Evolutionary conservation across 805 yeast genomes (phyloP).

Genomic region (Tetrapisispora phaffii): DNA sequence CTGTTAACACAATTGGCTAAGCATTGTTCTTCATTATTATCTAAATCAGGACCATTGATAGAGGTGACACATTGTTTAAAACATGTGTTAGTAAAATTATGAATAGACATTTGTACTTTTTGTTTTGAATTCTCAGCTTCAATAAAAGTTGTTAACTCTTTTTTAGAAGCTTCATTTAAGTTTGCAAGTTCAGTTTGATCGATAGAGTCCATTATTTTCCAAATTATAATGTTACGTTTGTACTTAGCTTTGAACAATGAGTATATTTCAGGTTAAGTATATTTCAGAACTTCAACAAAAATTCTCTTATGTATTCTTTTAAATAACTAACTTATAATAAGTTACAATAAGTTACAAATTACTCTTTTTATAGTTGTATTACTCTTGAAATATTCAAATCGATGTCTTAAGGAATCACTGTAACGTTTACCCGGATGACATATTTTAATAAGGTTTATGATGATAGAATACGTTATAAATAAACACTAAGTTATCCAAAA

Average conservation of each 20-base stretch:
- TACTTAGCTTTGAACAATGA: no score
- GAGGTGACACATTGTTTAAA: conserved; percentile 70
- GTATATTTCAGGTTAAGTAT: no score
- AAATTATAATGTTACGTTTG: no score
- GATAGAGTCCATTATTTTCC: conserved; percentile 29
- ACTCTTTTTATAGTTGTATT: no score
- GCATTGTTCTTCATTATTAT: conserved; percentile 57
- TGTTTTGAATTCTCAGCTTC: conserved; percentile 80
- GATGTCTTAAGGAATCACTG: background rate
- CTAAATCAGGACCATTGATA: conserved; percentile 40
- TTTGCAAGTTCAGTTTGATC: conserved; percentile 34
- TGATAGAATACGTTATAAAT: no score
- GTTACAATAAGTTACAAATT: no score
- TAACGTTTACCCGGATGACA: background rate
- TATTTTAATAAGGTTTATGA: no score
- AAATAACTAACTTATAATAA: no score
- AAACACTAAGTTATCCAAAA: no score
- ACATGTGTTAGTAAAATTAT: conserved; percentile 81
- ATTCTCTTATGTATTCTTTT: no score
- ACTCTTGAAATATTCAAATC: background rate
- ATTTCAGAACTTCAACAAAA: no score
- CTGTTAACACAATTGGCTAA: conserved; percentile 73
- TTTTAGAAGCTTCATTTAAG: conserved; percentile 60
- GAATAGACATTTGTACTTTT: conserved; percentile 79
- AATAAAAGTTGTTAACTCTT: conserved; percentile 64